Base-by-base conservation (phyloP, 2,329 filamentous ascomycete species). In the Alternaria gaisen region DNA sequence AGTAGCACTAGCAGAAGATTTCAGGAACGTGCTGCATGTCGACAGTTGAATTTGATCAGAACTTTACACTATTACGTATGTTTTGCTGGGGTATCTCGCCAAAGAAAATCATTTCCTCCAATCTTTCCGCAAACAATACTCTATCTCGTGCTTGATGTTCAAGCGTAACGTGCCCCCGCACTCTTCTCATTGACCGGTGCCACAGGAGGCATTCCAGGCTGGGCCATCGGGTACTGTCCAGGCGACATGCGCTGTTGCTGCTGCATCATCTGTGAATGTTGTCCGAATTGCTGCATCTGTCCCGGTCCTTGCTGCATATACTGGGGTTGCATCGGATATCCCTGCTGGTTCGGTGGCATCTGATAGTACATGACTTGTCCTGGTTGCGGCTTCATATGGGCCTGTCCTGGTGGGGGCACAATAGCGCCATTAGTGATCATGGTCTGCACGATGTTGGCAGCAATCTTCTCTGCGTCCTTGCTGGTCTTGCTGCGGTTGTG, bases 381-480 rank as follows among this genome's bases (percentile, higher is more conserved):
- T n/a, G 28, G 36, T 36, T 52, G 56, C 3, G 64, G 65, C 41
- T 50, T 53, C 47, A 63, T 54, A 22, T 71, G 59, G 18, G 64
- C 60, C 32, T 69, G 68, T 7, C 64, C 63, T 4, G 67, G 65
- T 2, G 72, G 61, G 16, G 68, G 71, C n/a, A 77, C 50, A 9
- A 77, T 59, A 1, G 73, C 71, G 2, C 76, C 76, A 34, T 55
- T 69, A 22, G 61, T 60, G 7, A 78, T 72, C 74, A 78, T 77
- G 4, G 69, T 76, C 67, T 73, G 71, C 24, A 78, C 71, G 20
- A 78, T 78, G 2, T 69, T 66, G 1, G 72, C 71, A 1, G 75
- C 76, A 18, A 76, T 20, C 42, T 72, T 72, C 63, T 78, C 75
- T 1, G 75, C 74, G 12, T 76, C 73, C 26, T 69, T 76, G 57